Conservation (phyloP, 1,284 basidiomycete species). For the Volvariella volvacea region DNA sequence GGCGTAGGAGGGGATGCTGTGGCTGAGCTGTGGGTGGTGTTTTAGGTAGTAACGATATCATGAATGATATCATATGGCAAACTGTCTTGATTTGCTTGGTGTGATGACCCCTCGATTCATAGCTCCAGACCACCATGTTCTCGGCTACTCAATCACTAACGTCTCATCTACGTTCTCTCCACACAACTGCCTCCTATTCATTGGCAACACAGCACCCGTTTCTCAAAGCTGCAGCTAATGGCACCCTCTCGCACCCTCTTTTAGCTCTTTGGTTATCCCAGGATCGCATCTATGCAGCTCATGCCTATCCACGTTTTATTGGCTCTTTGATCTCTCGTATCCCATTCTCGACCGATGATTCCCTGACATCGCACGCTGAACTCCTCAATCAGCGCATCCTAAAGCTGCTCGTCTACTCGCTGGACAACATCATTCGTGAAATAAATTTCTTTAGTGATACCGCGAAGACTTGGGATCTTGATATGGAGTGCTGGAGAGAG, state of each 20-base stretch:
- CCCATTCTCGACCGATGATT: slow-evolving; percentile 34
- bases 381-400: slow-evolving; percentile 38
- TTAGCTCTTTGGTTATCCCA: slow-evolving; percentile 59
- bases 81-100: no score
- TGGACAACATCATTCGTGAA: slow-evolving; percentile 55
- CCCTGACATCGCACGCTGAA: slow-evolving; percentile 26
- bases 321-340: slow-evolving; percentile 48
- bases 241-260: slow-evolving; percentile 35
- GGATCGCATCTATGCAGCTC: slow-evolving; percentile 64
- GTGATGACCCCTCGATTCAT: no score
- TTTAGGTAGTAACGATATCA: no score
- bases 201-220: slow-evolving; percentile 52
- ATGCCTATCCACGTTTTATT: slow-evolving; percentile 59
- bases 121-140: no score
- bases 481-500: slow-evolving; percentile 43
- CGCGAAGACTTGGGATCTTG: slow-evolving; percentile 36
- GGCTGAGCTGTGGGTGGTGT: slow-evolving; percentile 3
- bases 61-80: no score
- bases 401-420: slow-evolving; percentile 38
- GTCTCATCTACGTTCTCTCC: slow-evolving; percentile 27
- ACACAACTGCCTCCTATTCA: slow-evolving; percentile 30
- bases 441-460: slow-evolving; percentile 55
- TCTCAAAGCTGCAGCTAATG: slow-evolving; percentile 44
- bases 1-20: slow-evolving; percentile 10
- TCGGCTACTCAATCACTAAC: slow-evolving; percentile 15